These are phyloP conservation scores for Xerocomus spinulosus DNA, from an alignment of 768 basidiomycete species.

Conservation along the genomic window DNA sequence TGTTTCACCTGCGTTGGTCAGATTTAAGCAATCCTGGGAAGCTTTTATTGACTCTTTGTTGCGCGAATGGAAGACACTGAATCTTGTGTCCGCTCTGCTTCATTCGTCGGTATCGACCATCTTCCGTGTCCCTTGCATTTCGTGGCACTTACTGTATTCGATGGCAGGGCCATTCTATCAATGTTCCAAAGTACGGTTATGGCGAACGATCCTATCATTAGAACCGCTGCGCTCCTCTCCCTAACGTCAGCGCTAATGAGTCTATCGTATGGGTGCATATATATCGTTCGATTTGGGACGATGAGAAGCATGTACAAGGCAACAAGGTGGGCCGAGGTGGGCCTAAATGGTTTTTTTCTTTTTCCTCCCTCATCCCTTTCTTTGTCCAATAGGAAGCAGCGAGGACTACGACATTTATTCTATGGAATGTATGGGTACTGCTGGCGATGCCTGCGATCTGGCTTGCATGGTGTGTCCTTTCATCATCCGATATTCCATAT, in stretches of 20 bases:
- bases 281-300: constrained; percentile 64
- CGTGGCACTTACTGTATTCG: neutral
- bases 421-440: constrained; percentile 69
- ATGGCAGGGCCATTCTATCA: constrained; percentile 58
- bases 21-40: constrained; percentile 69
- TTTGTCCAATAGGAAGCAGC: constrained; percentile 48
- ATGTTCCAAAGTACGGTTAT: constrained; percentile 56
- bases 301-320: constrained; percentile 74
- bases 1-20: constrained; percentile 58
- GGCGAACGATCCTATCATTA: constrained; percentile 54
- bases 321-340: constrained; percentile 67
- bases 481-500: neutral
- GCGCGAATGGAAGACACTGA: constrained; percentile 73
- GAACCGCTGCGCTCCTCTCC: constrained; percentile 60
- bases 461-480: constrained; percentile 54
- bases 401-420: constrained; percentile 40
- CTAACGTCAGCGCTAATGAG: constrained; percentile 66
- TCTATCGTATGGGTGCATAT: constrained; percentile 67
- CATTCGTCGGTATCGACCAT: constrained; percentile 36
- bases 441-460: constrained; percentile 65
- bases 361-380: neutral
- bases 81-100: constrained; percentile 65
- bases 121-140: neutral
- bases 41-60: constrained; percentile 63
- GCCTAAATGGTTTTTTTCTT: neutral